phyloP scores from a whole-genome alignment of 345 rosid genomes.

The Eucalyptus sp. region DNA sequence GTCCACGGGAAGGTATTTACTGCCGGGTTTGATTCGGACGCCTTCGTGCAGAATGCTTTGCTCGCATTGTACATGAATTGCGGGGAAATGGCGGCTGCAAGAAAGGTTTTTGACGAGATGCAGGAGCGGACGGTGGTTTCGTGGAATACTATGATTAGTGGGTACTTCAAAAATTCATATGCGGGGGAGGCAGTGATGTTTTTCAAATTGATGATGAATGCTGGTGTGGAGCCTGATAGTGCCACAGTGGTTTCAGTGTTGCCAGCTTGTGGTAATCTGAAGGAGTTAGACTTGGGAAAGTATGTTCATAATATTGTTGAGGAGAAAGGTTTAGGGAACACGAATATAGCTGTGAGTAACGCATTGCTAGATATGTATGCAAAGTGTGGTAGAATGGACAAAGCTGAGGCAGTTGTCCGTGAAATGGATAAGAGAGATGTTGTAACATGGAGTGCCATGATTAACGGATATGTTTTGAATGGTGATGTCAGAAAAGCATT shows the following conservation, averaged over 20 bases:
- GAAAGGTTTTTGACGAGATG: conserved; percentile 28
- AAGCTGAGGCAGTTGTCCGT: conserved; percentile 30
- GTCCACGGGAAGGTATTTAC: conserved; percentile 32
- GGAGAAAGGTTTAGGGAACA: conserved; percentile 18
- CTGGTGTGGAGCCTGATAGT: conserved; percentile 16
- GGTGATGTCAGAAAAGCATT: conserved; percentile 31
- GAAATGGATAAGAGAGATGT: conserved; percentile 42
- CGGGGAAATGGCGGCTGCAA: conserved; percentile 23
- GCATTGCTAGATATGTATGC: conserved; percentile 62
- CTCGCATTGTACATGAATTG: conserved; percentile 38
- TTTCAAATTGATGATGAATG: conserved; percentile 20
- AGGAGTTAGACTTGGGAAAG: conserved; percentile 27
- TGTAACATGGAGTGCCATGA: conserved; percentile 45
- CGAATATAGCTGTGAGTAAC: conserved; percentile 29
- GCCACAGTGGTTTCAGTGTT: conserved; percentile 38
- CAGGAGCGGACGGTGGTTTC: conserved; percentile 31
- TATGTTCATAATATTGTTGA: conserved; percentile 33
- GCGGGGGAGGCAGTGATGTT: conserved; percentile 22
- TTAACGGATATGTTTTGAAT: conserved; percentile 42
- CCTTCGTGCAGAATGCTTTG: conserved; percentile 36
- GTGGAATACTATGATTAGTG: conserved; percentile 55
- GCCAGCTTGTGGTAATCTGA: conserved; percentile 35
- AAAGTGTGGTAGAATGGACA: conserved; percentile 33
- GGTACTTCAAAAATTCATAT: conserved; percentile 33
- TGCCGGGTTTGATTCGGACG: conserved; percentile 13